Base-by-base conservation (phyloP, 768 basidiomycete genomes). In the Lactarius pseudohatsudake region DNA sequence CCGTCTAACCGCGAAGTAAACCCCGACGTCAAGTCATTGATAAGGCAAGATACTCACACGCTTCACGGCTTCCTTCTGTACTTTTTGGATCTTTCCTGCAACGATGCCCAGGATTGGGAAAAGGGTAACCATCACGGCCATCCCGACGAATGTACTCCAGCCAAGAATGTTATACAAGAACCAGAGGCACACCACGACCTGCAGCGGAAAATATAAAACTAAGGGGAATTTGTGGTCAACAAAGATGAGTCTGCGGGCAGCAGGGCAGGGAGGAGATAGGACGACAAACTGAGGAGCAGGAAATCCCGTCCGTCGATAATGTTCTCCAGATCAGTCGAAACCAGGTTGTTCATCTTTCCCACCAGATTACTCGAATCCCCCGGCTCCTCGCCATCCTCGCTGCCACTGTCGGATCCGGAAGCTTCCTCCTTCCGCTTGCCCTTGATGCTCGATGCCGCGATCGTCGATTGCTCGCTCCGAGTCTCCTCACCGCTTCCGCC, bases 311-410 rank as follows among this genome's bases (percentile, higher is more conserved):
- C 76, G 2, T 72, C 70, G 20, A 72, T 53, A n/a, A 77, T 57
- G 45, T 72, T 73, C 57, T 67, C 71, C 59, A 84, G 71, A 74
- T 93, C 91, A 2, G 86, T 86, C 8, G 89, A 86, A 26, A 90
- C 83, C 11, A 92, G 76, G 62, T 91, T 92, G 74, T 89, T 92
- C 73, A 93, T 86, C 73, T 85, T 89, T 11, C 92, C 91, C 41
- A 86, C 82, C 26, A 90, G 75, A 72, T 88, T 86, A 7, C 76
- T 77, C 10, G 76, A 73, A 40, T 62, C 59, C 4, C 53, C 38
- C n/a, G 28, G 26, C 26, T 26, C 26, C 26, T 26, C 26, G 26
- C 22, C n/a, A n/a, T n/a, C 5, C 30, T 60, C 57, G 50, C 64
- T 40, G 57, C 57, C 20, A 2, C 22, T 59, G 32, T 41, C 53